phyloP scores from a whole-genome alignment of 2,329 filamentous ascomycete species.

The Fusarium praegraminearum region DNA sequence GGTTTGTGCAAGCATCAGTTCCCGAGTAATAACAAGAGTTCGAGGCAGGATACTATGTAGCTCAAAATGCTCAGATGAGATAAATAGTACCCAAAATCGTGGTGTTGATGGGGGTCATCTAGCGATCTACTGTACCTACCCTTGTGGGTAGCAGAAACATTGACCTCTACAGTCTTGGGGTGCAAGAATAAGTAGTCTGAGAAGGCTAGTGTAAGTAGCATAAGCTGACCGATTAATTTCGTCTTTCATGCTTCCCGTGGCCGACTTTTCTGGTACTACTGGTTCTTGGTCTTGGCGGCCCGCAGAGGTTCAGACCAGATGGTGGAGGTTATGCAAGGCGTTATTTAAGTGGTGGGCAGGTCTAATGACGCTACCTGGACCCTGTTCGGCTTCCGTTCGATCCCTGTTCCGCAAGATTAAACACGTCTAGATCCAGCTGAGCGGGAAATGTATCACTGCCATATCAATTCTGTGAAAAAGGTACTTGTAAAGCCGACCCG shows the following conservation, averaged over 20 bases:
- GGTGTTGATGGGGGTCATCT: constrained; percentile 21
- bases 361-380: constrained; percentile 29
- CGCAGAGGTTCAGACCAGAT: background rate
- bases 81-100: constrained; percentile 19
- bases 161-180: no score
- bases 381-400: constrained; percentile 41
- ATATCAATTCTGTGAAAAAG: constrained; percentile 4
- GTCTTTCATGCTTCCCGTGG: no score
- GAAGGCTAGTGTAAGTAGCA: no score
- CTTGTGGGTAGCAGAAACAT: no score
- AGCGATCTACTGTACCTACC: background rate
- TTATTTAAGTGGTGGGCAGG: constrained; percentile 32
- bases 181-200: no score
- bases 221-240: no score
- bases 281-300: constrained; percentile 3
- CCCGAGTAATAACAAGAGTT: background rate
- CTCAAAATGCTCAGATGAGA: constrained; percentile 2
- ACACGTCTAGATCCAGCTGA: constrained; percentile 30
- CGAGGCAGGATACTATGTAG: background rate
- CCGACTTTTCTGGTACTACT: background rate
- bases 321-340: constrained; percentile 10
- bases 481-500: constrained; percentile 31
- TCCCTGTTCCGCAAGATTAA: constrained; percentile 51
- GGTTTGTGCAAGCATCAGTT: background rate
- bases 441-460: constrained; percentile 28